phyloP scores from a whole-genome alignment of 192 early-diverging fungal genomes.

The Umbelopsis vinacea region DNA sequence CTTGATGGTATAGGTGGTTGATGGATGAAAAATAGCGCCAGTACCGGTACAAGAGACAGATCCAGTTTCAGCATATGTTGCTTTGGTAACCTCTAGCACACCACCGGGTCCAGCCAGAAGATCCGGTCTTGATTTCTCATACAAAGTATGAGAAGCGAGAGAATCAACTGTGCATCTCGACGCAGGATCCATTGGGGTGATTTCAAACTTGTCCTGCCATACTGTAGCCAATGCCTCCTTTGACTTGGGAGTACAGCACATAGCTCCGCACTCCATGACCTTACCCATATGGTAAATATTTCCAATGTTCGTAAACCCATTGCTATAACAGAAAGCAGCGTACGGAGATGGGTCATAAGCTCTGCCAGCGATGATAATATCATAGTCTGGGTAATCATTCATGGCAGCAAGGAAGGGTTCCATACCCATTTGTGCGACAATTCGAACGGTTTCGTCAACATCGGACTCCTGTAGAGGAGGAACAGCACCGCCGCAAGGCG shows the following conservation, averaged over 20 bases:
- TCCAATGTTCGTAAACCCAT: slow-evolving; percentile 23
- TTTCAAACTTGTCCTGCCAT: slow-evolving; percentile 18
- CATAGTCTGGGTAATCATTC: slow-evolving; percentile 20
- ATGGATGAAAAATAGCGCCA: slow-evolving; percentile 18
- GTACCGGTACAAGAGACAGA: background rate
- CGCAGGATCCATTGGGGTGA: background rate
- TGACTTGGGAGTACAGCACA: slow-evolving; percentile 23
- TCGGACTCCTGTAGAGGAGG: background rate
- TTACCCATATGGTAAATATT: slow-evolving; percentile 31
- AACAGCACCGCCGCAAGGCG: slow-evolving; percentile 11
- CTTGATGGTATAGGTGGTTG: slow-evolving; percentile 20
- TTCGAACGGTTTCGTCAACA: background rate
- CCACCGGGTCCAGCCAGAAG: slow-evolving; percentile 25
- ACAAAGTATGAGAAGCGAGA: slow-evolving; percentile 26
- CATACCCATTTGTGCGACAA: slow-evolving; percentile 31
- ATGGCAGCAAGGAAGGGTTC: slow-evolving; percentile 22
- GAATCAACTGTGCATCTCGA: slow-evolving; percentile 11
- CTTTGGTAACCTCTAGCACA: slow-evolving; percentile 17
- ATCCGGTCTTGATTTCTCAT: slow-evolving; percentile 26
- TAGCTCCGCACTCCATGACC: slow-evolving; percentile 29
- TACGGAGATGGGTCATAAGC: slow-evolving; percentile 29
- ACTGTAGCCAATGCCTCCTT: slow-evolving; percentile 26
- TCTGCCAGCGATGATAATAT: slow-evolving; percentile 26
- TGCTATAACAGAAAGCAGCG: slow-evolving; percentile 19
- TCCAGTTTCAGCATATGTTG: slow-evolving; percentile 1